Base-by-base conservation (phyloP, 2,329 filamentous ascomycete genomes). In the Lachnellula suecica region DNA sequence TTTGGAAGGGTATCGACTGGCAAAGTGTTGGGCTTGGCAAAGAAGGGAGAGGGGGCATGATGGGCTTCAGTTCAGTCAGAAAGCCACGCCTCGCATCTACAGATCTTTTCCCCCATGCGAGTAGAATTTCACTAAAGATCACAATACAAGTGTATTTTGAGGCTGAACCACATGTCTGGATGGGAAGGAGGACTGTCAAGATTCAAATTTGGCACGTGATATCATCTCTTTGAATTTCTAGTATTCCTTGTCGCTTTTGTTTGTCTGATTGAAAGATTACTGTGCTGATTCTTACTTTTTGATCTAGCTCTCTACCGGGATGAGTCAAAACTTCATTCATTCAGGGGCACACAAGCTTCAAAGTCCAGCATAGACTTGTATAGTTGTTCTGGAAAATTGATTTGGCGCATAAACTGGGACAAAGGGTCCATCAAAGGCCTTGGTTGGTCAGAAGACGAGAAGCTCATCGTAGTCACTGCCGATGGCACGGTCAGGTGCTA, bases 391-490 rank as follows among this genome's bases (percentile, higher is more conserved):
- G 94, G 94, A 49, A 94, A 91, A 75, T 83, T 91, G 52, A 87
- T 99, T 57, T 86, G 87, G 64, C 84, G 83, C 67, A 91, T 97
- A 60, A 83, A 88, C 68, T 97, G 93, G 92, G 93, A 97, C 64
- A 90, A 92, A 72, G 90, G 90, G 42, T 77, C 85, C 3, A 89
- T 99, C 66, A 88, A 87, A 69, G 91, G 90, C 2, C 79, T 99
- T 19, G 94, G 94, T 29, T 99, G 94, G 94, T 96, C 92, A 19
- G 93, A 96, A 65, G 91, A 97, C 59, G 94, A 99, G 76, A 88
- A 89, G 67, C 79, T 99, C 43, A 76, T 99, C 4, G 88, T 97
- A 0, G 85, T 97, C 47, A 90, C 91, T 9, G 83, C 88, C 48
- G 93, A 99, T 66, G 94, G 94, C 22, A 93, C 85, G 1, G 93